Base-by-base conservation (phyloP, 768 basidiomycete species). In the Leccinum incarnatum region DNA sequence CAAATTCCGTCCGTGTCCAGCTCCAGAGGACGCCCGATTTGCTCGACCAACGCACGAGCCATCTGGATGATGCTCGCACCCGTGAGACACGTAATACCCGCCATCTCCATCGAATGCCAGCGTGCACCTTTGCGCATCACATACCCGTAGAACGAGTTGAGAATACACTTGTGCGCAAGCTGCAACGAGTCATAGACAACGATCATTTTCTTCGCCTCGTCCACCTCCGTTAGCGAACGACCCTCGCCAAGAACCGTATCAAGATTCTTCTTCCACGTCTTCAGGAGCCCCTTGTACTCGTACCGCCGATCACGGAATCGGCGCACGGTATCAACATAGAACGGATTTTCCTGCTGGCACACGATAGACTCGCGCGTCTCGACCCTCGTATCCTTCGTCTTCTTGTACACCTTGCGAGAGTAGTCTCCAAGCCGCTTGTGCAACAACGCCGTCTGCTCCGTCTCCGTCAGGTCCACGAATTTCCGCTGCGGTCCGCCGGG, bases 101-200 rank as follows among this genome's bases (percentile, higher is more conserved):
- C 97, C 97, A 99, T 99, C 78, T 99, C 97, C 97, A 99, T 98
- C 29, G 96, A 98, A 73, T 98, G 95, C 97, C 97, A 99, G 30
- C 97, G 81, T 17, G 97, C 97, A 54, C 97, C 97, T 72, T 99
- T 98, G 42, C 97, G 87, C 97, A 98, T 98, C 71, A 99, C 96
- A 67, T 99, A 99, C 36, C 97, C 97, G 70, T 99, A 99, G 81
- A 99, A 99, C 3, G 97, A 98, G 79, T 99, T 99, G 64, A 99
- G 84, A 70, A 99, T 99, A 70, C 95, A 98, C 78, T 99, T 99
- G 83, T 99, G 97, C 4, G 97, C 97, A 27, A 99, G 87, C 73
- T 99, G 97, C 34, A 99, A 83, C 4, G 97, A 98, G 72, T 98
- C 97, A 76, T 98, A 99, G 10, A 99, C 75, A 23, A 99, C 96